A percentile compares a stretch with the other conserved stretches of the same genome.
Evolutionary conservation across 2,329 filamentous ascomycete species (phyloP).

Genomic region (Trichoderma brevicompactum): DNA sequence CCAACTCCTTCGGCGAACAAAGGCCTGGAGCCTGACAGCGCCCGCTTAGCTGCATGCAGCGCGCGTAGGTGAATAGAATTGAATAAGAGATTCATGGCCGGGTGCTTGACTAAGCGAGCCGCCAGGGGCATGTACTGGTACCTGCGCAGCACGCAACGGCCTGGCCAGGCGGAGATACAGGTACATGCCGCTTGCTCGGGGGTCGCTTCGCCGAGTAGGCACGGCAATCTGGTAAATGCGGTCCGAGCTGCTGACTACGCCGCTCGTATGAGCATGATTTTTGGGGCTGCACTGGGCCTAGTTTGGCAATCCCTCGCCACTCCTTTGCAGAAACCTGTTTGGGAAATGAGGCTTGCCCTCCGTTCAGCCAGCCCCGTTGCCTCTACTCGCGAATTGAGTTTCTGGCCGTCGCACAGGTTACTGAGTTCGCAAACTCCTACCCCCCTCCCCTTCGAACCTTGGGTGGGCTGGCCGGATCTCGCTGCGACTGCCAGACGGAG

Average conservation of each 20-base stretch:
- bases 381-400: background rate
- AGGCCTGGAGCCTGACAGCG: background rate
- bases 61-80: background rate
- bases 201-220: conserved; percentile 6
- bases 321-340: conserved; percentile 16
- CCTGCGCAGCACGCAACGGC: background rate
- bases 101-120: conserved; percentile 13
- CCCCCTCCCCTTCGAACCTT: background rate
- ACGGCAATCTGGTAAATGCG: conserved; percentile 24
- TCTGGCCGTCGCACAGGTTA: background rate
- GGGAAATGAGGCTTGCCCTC: conserved; percentile 25
- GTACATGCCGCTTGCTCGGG: background rate
- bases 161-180: background rate
- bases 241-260: conserved; percentile 25
- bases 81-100: background rate
- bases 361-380: background rate
- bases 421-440: conserved; percentile 11
- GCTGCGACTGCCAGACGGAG: background rate
- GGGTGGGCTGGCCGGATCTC: conserved; percentile 1
- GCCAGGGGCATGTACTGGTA: background rate
- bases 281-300: conserved; percentile 3
- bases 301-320: conserved; percentile 17
- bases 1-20: conserved; percentile 17
- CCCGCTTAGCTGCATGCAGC: conserved; percentile 9
- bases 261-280: background rate